Conservation (phyloP, 352 stramenopile genomes). For the Phytophthora foliorum region DNA sequence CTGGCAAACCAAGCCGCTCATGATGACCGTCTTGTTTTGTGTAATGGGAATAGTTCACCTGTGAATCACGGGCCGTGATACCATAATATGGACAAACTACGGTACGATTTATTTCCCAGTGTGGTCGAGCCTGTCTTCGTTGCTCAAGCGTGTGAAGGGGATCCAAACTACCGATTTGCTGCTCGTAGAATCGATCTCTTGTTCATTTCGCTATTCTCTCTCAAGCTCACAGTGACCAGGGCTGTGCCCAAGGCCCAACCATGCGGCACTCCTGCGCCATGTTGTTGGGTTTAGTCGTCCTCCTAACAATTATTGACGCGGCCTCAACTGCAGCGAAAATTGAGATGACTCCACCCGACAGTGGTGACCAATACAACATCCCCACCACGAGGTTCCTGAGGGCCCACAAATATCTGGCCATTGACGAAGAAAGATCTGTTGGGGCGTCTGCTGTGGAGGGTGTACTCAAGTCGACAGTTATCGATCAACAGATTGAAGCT, state of each 20-base stretch:
- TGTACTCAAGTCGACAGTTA: not conserved
- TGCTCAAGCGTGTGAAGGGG: too few relatives aligned
- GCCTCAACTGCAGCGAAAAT: not conserved
- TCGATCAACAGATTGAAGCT: not conserved
- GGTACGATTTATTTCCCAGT: too few relatives aligned
- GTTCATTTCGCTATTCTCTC: not conserved
- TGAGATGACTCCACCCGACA: not conserved
- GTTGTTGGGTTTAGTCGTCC: not conserved
- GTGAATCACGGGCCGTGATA: too few relatives aligned
- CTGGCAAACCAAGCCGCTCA: too few relatives aligned
- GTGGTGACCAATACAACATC: not conserved
- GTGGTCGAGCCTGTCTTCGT: too few relatives aligned
- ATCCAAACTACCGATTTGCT: not conserved
- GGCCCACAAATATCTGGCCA: not conserved
- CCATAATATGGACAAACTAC: too few relatives aligned
- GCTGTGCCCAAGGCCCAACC: not conserved
- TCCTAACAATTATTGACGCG: not conserved
- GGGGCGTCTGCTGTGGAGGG: not conserved
- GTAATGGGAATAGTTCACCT: too few relatives aligned
- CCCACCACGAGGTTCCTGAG: not conserved
- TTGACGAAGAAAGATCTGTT: not conserved
- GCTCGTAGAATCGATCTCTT: not conserved
- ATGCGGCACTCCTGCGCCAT: not conserved
- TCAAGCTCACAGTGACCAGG: too few relatives aligned
- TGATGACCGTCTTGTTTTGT: too few relatives aligned